phyloP scores from a whole-genome alignment of 805 yeast species.

The Blastobotrys attinorum region DNA sequence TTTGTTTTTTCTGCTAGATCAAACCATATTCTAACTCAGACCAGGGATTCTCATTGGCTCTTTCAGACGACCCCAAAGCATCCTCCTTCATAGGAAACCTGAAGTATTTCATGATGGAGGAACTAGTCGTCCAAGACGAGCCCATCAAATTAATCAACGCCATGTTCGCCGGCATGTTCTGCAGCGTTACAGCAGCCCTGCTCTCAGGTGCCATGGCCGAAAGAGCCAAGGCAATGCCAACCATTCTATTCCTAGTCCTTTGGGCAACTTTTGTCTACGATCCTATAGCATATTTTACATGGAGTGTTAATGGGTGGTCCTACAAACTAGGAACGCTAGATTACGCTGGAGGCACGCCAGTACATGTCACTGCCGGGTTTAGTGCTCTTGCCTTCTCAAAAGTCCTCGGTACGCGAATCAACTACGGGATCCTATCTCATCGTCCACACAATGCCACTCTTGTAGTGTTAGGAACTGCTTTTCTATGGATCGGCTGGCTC shows the following conservation, averaged over 20 bases:
- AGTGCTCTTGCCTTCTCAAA: slow-evolving; percentile 94
- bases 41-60: background rate
- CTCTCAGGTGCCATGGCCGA: slow-evolving; percentile 44
- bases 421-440: slow-evolving; percentile 76
- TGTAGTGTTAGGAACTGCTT: slow-evolving; percentile 85
- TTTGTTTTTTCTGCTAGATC: background rate
- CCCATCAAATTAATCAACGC: background rate
- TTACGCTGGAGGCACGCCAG: slow-evolving; percentile 99
- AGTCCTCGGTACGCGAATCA: slow-evolving; percentile 78
- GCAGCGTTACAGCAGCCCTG: slow-evolving; percentile 83
- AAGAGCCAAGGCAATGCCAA: slow-evolving; percentile 91
- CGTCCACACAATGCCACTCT: slow-evolving; percentile 90
- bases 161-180: slow-evolving; percentile 93
- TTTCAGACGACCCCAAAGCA: background rate
- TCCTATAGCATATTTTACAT: slow-evolving; percentile 95
- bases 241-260: slow-evolving; percentile 87
- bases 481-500: slow-evolving; percentile 98
- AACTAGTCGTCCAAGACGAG: background rate
- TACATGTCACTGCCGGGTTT: slow-evolving; percentile 88
- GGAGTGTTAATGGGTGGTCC: slow-evolving; percentile 94
- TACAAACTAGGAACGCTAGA: slow-evolving; percentile 76
- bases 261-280: slow-evolving; percentile 96
- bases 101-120: background rate
- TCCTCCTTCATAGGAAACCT: background rate
- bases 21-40: background rate